Evolutionary conservation across 2,329 filamentous ascomycete species (phyloP).

Genomic region (Fusarium anguioides): DNA sequence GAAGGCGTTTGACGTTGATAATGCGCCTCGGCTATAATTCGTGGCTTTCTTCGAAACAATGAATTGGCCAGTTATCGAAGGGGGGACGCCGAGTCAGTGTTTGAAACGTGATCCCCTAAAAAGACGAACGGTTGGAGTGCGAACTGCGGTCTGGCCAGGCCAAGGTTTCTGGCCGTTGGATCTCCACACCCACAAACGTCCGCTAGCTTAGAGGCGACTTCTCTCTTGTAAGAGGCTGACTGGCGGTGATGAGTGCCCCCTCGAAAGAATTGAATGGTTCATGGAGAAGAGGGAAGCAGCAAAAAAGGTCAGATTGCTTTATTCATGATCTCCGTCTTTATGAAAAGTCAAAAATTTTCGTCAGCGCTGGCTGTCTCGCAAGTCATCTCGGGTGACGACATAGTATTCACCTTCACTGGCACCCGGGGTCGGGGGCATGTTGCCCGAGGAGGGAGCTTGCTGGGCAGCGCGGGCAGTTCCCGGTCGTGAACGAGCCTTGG

Average conservation of each 20-base stretch:
- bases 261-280: slow-evolving; percentile 29
- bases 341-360: slow-evolving; percentile 40
- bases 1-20: slow-evolving; percentile 16
- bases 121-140: slow-evolving; percentile 6
- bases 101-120: slow-evolving; percentile 28
- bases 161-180: neutral
- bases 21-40: slow-evolving; percentile 22
- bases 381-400: slow-evolving; percentile 49
- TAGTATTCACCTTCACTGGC: slow-evolving; percentile 72
- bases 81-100: slow-evolving; percentile 19
- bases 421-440: slow-evolving; percentile 69
- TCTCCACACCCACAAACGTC: slow-evolving; percentile 25
- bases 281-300: slow-evolving; percentile 7
- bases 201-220: slow-evolving; percentile 17
- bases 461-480: slow-evolving; percentile 64
- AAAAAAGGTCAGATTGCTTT: slow-evolving; percentile 34
- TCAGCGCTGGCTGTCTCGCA: slow-evolving; percentile 49
- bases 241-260: neutral
- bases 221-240: slow-evolving; percentile 23
- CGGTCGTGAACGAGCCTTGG: slow-evolving; percentile 62
- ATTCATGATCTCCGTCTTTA: slow-evolving; percentile 54
- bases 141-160: slow-evolving; percentile 19
- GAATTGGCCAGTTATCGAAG: slow-evolving; percentile 25
- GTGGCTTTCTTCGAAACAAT: slow-evolving; percentile 25
- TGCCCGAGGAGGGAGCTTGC: slow-evolving; percentile 64